These are phyloP conservation scores for Shiraia bambusicola DNA, from an alignment of 2,329 filamentous ascomycete species.

Conservation along the genomic window DNA sequence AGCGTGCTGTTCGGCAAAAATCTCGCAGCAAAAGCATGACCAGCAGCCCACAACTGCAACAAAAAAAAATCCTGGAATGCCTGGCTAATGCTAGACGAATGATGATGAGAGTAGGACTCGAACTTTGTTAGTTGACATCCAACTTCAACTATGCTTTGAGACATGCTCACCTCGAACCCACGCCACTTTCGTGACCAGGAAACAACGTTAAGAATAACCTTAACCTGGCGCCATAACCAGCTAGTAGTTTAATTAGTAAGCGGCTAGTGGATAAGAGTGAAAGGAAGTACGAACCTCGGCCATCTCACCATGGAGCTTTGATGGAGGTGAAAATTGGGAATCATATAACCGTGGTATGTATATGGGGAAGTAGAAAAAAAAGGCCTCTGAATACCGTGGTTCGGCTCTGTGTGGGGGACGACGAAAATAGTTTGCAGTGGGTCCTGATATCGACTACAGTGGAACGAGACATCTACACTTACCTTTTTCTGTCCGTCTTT, in stretches of 20 bases:
- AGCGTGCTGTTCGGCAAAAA: slow-evolving; percentile 5
- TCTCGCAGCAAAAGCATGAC: background rate
- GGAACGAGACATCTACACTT: slow-evolving; percentile 38
- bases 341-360: slow-evolving; percentile 1
- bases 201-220: slow-evolving; percentile 26
- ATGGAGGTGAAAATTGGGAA: background rate
- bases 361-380: background rate
- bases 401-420: background rate
- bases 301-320: slow-evolving; percentile 6
- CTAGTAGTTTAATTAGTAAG: slow-evolving; percentile 15
- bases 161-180: too few relatives aligned
- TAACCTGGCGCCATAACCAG: slow-evolving; percentile 41
- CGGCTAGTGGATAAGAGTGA: background rate
- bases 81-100: slow-evolving; percentile 31
- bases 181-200: slow-evolving; percentile 45
- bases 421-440: slow-evolving; percentile 3
- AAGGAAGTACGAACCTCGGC: slow-evolving; percentile 2
- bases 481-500: slow-evolving; percentile 68
- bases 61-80: slow-evolving; percentile 30
- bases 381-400: background rate
- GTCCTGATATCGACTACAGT: slow-evolving; percentile 6
- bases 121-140: background rate
- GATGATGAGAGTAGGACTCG: slow-evolving; percentile 45
- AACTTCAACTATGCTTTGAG: slow-evolving; percentile 8
- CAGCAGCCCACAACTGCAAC: slow-evolving; percentile 3